Conservation (phyloP, 139 green algal genomes). For the Haematococcus lacustris region DNA sequence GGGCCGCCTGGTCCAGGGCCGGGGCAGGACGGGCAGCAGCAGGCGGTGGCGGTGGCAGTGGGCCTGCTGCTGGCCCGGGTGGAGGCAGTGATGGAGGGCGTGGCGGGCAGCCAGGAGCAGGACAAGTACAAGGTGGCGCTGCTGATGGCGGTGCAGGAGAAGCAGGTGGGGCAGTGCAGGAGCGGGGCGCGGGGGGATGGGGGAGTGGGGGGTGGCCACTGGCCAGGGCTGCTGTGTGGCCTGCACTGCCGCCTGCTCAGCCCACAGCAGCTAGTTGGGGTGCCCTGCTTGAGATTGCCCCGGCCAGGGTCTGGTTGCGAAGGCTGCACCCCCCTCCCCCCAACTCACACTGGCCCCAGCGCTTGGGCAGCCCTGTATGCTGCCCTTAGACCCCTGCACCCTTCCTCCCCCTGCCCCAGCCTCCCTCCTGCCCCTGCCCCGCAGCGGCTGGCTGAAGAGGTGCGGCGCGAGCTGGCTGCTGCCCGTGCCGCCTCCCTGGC, state of each 20-base stretch:
- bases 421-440: too few relatives aligned
- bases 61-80: conserved; percentile 25
- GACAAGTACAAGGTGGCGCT: conserved; percentile 25
- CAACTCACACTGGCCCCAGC: background rate
- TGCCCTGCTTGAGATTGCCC: too few relatives aligned
- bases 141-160: conserved; percentile 26
- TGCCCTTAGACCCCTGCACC: too few relatives aligned
- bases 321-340: conserved; percentile 6
- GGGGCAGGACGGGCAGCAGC: background rate
- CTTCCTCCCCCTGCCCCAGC: too few relatives aligned
- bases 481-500: conserved; percentile 3
- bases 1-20: background rate
- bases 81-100: conserved; percentile 14
- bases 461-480: conserved; percentile 9
- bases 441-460: conserved; percentile 15
- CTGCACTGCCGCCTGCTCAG: too few relatives aligned
- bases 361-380: background rate
- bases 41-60: conserved; percentile 11
- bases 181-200: background rate
- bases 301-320: too few relatives aligned
- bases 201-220: background rate
- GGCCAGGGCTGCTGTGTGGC: background rate
- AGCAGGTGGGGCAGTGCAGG: conserved; percentile 16
- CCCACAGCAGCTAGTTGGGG: too few relatives aligned
- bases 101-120: background rate